Evolutionary conservation across 73 alveolate species (phyloP).

Genomic region (Tetrahymena thermophila): DNA sequence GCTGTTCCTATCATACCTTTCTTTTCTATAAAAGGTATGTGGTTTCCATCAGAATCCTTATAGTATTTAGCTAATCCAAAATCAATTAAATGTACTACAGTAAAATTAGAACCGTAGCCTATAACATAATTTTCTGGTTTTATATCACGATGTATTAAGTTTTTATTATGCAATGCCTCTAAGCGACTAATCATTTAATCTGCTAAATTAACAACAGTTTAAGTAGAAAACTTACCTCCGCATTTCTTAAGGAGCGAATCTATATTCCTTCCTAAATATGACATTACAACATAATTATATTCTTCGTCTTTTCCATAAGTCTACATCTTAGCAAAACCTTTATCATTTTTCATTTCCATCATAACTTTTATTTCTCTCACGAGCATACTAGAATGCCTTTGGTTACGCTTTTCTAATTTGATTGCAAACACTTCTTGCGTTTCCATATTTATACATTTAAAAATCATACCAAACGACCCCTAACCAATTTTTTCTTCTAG

Average conservation of each 20-base stretch:
- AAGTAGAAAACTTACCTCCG: constrained; percentile 15
- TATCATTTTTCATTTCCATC: constrained; percentile 20
- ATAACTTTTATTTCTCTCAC: constrained; percentile 40
- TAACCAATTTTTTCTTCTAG: constrained; percentile 34
- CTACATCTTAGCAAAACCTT: constrained; percentile 41
- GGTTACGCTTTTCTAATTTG: constrained; percentile 24
- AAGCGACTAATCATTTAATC: constrained; percentile 20
- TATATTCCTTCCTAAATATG: constrained; percentile 84
- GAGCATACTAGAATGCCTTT: constrained; percentile 17
- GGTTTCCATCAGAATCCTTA: constrained; percentile 76
- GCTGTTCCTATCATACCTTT: constrained; percentile 96
- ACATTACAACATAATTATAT: constrained; percentile 78
- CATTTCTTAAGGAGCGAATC: constrained; percentile 72
- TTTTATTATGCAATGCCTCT: constrained; percentile 53
- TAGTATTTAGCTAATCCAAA: constrained; percentile 87
- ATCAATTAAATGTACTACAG: constrained; percentile 77
- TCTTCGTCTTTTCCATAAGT: constrained; percentile 61
- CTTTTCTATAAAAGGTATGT: constrained; percentile 85
- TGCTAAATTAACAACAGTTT: constrained; percentile 28
- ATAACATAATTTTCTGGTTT: constrained; percentile 79
- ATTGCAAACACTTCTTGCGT: constrained; percentile 40
- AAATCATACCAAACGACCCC: constrained; percentile 38
- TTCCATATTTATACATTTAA: constrained; percentile 29
- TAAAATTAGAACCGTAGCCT: constrained; percentile 49
- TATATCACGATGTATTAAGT: constrained; percentile 74